Conservation (phyloP, 495 filamentous ascomycete species). For the Pyrenula massariospora region DNA sequence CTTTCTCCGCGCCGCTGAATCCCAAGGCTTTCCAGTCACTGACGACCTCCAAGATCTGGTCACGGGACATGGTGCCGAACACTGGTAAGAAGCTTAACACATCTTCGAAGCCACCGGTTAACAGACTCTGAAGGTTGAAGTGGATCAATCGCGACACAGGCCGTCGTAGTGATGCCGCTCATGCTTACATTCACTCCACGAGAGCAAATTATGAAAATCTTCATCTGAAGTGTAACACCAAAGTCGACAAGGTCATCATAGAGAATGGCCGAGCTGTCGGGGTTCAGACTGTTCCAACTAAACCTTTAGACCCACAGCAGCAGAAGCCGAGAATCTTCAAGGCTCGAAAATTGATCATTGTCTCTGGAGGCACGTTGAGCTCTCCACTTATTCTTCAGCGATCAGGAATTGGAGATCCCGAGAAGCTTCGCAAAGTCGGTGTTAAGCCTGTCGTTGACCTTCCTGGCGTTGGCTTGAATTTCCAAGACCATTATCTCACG, state of each 20-base stretch:
- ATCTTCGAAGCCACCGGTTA: constrained; percentile 46
- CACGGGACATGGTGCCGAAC: constrained; percentile 34
- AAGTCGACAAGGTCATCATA: constrained; percentile 71
- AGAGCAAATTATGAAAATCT: constrained; percentile 56
- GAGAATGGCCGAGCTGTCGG: constrained; percentile 57
- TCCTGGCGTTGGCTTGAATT: constrained; percentile 73
- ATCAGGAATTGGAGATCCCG: constrained; percentile 57
- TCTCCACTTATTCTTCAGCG: constrained; percentile 70
- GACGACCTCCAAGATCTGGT: constrained; percentile 60
- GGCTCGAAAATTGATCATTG: constrained; percentile 67
- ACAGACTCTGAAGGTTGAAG: too few relatives aligned
- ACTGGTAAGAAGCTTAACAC: constrained; percentile 15
- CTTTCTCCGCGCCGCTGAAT: constrained; percentile 68
- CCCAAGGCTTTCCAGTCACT: constrained; percentile 60
- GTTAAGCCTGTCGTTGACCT: constrained; percentile 64
- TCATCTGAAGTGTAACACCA: constrained; percentile 67
- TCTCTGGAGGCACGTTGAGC: constrained; percentile 70
- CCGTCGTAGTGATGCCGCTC: constrained; percentile 56
- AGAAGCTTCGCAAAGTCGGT: constrained; percentile 58
- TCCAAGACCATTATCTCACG: constrained; percentile 78
- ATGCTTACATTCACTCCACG: constrained; percentile 61
- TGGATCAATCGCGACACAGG: constrained; percentile 60
- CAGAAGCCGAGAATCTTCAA: constrained; percentile 44
- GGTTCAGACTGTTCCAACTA: constrained; percentile 44
- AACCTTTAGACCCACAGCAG: constrained; percentile 35